These are phyloP conservation scores for Neofusicoccum parvum DNA, from an alignment of 2,329 filamentous ascomycete genomes.

Conservation along the genomic window DNA sequence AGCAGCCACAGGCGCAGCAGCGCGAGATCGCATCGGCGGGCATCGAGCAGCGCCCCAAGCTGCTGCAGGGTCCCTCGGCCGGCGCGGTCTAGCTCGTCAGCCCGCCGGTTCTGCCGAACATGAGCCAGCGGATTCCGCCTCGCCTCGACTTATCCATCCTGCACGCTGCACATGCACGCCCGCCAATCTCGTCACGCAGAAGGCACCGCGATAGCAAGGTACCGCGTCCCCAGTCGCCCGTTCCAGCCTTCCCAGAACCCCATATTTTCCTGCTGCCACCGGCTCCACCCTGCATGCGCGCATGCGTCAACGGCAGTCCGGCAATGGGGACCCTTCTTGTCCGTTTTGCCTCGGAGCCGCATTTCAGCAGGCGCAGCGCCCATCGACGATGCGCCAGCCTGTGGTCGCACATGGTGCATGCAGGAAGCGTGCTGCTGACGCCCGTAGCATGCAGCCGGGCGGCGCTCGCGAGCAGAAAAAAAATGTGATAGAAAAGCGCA, in stretches of 20 bases:
- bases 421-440: neutral
- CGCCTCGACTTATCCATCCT: constrained; percentile 16
- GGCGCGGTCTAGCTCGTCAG: constrained; percentile 3
- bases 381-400: neutral
- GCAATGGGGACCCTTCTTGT: neutral
- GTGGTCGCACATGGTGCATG: neutral
- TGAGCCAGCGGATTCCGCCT: constrained; percentile 12
- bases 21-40: constrained; percentile 15
- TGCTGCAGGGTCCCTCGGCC: constrained; percentile 12
- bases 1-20: neutral
- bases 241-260: neutral
- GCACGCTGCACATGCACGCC: constrained; percentile 15
- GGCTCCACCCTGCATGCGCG: neutral
- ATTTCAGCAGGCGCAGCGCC: neutral
- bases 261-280: neutral
- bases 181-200: constrained; percentile 12
- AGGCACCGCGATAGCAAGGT: neutral
- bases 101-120: neutral
- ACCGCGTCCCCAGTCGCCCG: neutral
- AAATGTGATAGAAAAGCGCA: constrained; percentile 12
- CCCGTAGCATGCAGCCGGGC: too few species aligned
- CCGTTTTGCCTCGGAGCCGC: neutral
- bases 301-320: neutral
- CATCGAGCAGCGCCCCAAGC: neutral
- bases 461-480: neutral